phyloP scores from a whole-genome alignment of 129 eudicot genomes.

The Tagetes erecta region DNA sequence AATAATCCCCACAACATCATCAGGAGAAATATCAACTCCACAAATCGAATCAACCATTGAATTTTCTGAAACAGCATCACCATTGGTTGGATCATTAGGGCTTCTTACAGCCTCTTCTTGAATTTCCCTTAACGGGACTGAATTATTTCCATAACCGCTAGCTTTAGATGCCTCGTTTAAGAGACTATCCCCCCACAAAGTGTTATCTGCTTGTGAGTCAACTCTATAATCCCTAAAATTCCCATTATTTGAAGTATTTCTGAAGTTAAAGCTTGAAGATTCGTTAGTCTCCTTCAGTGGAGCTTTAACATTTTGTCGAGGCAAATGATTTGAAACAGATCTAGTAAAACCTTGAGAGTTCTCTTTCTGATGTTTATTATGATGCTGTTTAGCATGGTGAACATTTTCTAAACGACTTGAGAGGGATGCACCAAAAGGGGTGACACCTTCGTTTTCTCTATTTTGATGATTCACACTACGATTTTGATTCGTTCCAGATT shows the following conservation, averaged over 20 bases:
- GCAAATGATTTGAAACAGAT: constrained; percentile 37
- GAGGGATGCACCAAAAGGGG: constrained; percentile 31
- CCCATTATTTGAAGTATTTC: constrained; percentile 32
- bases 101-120: constrained; percentile 42
- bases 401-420: constrained; percentile 27
- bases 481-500: constrained; percentile 44
- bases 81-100: constrained; percentile 44
- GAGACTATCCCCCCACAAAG: constrained; percentile 40
- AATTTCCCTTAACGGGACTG: constrained; percentile 35
- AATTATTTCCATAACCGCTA: constrained; percentile 28
- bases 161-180: constrained; percentile 35
- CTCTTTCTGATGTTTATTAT: constrained; percentile 33
- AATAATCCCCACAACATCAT: constrained; percentile 76
- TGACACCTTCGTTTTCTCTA: constrained; percentile 32
- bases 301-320: constrained; percentile 32
- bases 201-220: constrained; percentile 33
- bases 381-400: constrained; percentile 32
- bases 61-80: constrained; percentile 71
- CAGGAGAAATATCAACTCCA: constrained; percentile 71
- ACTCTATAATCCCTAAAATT: constrained; percentile 37
- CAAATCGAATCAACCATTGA: constrained; percentile 68
- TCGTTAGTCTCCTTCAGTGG: constrained; percentile 41
- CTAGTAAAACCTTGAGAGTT: constrained; percentile 37
- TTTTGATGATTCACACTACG: constrained; percentile 33
- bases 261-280: constrained; percentile 26